Evolutionary conservation across 2,329 filamentous ascomycete genomes (phyloP), one percentile per base, ranked within the genome.

Genomic region (Claviceps fusiformis): DNA sequence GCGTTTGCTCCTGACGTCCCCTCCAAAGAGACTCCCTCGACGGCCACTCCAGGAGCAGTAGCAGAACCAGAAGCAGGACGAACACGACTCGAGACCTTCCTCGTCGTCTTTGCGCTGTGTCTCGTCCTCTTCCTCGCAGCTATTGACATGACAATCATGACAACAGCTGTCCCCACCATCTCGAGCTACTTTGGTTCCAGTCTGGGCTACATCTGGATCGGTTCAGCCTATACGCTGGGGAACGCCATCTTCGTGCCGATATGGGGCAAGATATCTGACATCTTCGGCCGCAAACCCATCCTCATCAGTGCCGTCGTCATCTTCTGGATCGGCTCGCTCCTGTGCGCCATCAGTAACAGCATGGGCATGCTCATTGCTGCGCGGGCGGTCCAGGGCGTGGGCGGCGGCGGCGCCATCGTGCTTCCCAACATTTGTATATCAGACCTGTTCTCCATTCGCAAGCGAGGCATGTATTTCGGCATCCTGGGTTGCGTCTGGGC

Each of bases 131-230:
- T 80, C 64, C 71, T 81, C 39, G 77, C 77, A 2, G 77, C 78
- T 0, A 70, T 81, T 53, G 78, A 81, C 62, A 70, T 75, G 53
- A 85, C 82, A 35, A 84, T 86, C 63, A 74, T 87, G 60, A 77
- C 84, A 11, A 86, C 83, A 0, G 81, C 83, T 6, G 74, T 86
- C 5, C 83, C 85, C 0, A 82, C 81, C 15, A 87, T 88, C 59
- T 75, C 80, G 5, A 68, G 70, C 39, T 75, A 86, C 57, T 79
- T 91, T 58, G 64, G 81, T 48, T 86, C 85, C 6, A 80, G 80
- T 3, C 73, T 79, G 17, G 86, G 86, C 29, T 91, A 90, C 68
- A 79, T 83, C 53, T 91, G 87, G 88, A 83, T 92, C 58, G 87
- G 87, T 15, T 82, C 79, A 43, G 81, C 86, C 3, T 92, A 87